A percentile compares a stretch with the other conserved stretches of the same genome.
Conservation (phyloP, 2,329 filamentous ascomycete species). For the Penicillium sp. region DNA sequence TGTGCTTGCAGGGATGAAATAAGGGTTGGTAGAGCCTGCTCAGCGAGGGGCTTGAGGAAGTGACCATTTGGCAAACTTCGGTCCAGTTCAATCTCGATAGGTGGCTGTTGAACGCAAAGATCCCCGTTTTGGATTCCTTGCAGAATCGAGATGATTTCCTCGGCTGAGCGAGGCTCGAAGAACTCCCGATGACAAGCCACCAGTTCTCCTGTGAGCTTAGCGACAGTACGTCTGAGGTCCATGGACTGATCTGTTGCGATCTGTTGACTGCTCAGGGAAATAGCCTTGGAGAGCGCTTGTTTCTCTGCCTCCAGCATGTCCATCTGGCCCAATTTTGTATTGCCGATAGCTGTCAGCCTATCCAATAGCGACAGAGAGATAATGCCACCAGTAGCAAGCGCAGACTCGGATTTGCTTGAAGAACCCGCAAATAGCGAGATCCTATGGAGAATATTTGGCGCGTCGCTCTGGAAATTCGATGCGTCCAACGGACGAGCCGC, state of each 20-base stretch:
- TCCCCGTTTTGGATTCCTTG: conserved; percentile 23
- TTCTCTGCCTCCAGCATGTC: conserved; percentile 64
- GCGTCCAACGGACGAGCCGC: conserved; percentile 32
- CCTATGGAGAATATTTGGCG: conserved; percentile 36
- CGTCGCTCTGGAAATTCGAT: conserved; percentile 30
- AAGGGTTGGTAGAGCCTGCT: conserved; percentile 28
- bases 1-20: conserved; percentile 22
- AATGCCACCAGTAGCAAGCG: conserved; percentile 48
- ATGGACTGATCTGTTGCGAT: conserved; percentile 51
- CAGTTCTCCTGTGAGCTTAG: conserved; percentile 31
- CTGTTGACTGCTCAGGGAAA: conserved; percentile 50
- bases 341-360: conserved; percentile 51
- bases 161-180: conserved; percentile 28
- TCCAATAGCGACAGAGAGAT: conserved; percentile 54
- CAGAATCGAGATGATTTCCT: conserved; percentile 21
- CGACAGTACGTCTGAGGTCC: conserved; percentile 51
- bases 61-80: conserved; percentile 24
- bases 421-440: conserved; percentile 37
- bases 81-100: conserved; percentile 17
- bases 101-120: conserved; percentile 8
- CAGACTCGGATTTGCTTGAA: conserved; percentile 25
- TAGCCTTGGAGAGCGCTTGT: conserved; percentile 56
- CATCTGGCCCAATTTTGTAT: conserved; percentile 59
- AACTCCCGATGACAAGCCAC: conserved; percentile 35
- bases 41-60: conserved; percentile 36